Evolutionary conservation across 2,329 filamentous ascomycete species (phyloP).

Genomic region (Xylaria sp.): DNA sequence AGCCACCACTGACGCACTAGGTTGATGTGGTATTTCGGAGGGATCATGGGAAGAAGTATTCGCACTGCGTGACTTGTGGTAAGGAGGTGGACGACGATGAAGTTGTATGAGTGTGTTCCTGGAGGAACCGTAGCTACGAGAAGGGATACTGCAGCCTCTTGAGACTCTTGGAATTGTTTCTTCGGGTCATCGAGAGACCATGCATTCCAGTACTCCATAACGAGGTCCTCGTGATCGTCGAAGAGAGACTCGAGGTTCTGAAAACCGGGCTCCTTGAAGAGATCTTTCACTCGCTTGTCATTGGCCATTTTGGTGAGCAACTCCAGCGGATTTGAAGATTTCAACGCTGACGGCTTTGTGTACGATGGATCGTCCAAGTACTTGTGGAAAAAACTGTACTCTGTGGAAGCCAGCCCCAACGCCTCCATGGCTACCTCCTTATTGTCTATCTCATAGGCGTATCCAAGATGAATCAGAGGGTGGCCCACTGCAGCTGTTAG

Average conservation of each 20-base stretch:
- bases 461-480: conserved; percentile 94
- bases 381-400: conserved; percentile 70
- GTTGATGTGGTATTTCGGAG: conserved; percentile 75
- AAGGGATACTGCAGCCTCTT: conserved; percentile 70
- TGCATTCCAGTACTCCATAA: conserved; percentile 91
- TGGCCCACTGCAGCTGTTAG: conserved; percentile 75
- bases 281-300: conserved; percentile 76
- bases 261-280: conserved; percentile 69
- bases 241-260: conserved; percentile 77
- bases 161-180: conserved; percentile 79
- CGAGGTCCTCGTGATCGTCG: conserved; percentile 71
- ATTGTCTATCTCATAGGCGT: conserved; percentile 88
- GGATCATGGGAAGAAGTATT: conserved; percentile 83
- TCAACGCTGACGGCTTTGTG: conserved; percentile 70
- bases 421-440: conserved; percentile 91
- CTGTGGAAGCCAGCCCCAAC: conserved; percentile 72
- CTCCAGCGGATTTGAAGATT: conserved; percentile 72
- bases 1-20: conserved; percentile 93
- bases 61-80: conserved; percentile 89
- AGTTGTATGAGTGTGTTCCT: conserved; percentile 77
- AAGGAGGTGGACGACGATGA: conserved; percentile 83
- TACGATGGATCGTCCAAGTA: conserved; percentile 80
- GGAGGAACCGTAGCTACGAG: conserved; percentile 69
- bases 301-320: conserved; percentile 75
- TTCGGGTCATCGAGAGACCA: conserved; percentile 79